A percentile compares a stretch with the other conserved stretches of the same genome.
These are phyloP conservation scores for Trichoderma asperelloides DNA, from an alignment of 495 filamentous ascomycete genomes.

Conservation along the genomic window DNA sequence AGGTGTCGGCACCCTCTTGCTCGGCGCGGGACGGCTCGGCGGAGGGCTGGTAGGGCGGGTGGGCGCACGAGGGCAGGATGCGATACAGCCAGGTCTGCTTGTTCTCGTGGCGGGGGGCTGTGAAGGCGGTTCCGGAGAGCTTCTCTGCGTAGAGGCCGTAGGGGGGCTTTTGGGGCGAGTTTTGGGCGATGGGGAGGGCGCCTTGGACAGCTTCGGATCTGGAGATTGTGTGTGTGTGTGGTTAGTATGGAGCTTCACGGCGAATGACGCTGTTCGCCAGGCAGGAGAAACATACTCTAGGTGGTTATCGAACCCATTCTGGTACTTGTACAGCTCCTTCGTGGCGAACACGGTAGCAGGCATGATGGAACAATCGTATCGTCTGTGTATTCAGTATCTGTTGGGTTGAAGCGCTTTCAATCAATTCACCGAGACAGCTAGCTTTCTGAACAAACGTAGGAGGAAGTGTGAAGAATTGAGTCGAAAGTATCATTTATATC, in stretches of 20 bases:
- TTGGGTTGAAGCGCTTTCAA: too few relatives aligned
- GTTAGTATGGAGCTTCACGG: not conserved
- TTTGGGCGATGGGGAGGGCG: constrained; percentile 53
- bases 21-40: constrained; percentile 26
- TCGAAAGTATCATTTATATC: not conserved
- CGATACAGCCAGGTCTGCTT: constrained; percentile 93
- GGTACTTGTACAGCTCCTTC: constrained; percentile 54
- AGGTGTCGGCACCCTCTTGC: constrained; percentile 15
- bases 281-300: constrained; percentile 39
- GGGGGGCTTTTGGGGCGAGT: constrained; percentile 81
- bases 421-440: not conserved
- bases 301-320: constrained; percentile 59
- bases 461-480: not conserved
- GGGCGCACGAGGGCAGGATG: constrained; percentile 74
- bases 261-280: not conserved
- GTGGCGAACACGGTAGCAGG: constrained; percentile 47
- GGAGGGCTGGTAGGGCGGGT: constrained; percentile 56
- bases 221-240: not conserved
- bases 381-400: not conserved
- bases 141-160: constrained; percentile 87
- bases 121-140: constrained; percentile 89
- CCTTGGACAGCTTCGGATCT: constrained; percentile 39
- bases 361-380: constrained; percentile 38
- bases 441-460: not conserved
- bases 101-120: constrained; percentile 81